Percentiles rank a stretch among this genome's conserved stretches.
Conservation (phyloP, 176 grass and related monocot genomes). For the Carex scoparia region DNA sequence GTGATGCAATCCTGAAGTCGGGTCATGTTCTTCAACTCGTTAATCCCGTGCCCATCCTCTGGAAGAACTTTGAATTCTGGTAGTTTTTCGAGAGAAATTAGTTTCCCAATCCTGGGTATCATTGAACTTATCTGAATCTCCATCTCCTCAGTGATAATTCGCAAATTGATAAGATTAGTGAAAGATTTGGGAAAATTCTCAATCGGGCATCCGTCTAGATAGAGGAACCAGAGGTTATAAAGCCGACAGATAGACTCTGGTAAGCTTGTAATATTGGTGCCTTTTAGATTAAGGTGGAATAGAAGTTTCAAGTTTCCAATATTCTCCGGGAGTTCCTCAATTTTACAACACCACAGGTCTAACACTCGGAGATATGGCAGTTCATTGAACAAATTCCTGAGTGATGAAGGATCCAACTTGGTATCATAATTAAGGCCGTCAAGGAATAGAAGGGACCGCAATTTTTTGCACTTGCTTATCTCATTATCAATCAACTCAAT, state of each 20-base stretch:
- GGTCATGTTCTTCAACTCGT: conserved; percentile 19
- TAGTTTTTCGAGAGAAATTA: conserved; percentile 19
- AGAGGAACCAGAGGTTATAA: conserved; percentile 18
- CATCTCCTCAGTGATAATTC: neutral
- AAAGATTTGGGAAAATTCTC: neutral
- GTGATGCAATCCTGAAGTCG: neutral
- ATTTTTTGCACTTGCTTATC: neutral
- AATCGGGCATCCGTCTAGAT: conserved; percentile 21
- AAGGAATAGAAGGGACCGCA: conserved; percentile 18
- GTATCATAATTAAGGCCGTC: neutral
- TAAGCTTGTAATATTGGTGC: conserved; percentile 4
- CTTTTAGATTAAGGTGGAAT: neutral
- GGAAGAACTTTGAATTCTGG: conserved; percentile 19
- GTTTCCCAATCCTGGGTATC: conserved; percentile 8
- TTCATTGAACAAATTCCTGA: conserved; percentile 6
- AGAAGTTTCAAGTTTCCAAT: conserved; percentile 27
- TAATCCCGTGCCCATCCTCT: conserved; percentile 14
- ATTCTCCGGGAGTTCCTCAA: conserved; percentile 13
- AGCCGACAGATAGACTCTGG: conserved; percentile 21
- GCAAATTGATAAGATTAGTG: conserved; percentile 20
- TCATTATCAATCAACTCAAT: neutral
- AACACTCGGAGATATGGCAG: conserved; percentile 21
- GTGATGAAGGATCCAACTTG: neutral
- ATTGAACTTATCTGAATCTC: neutral
- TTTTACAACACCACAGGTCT: conserved; percentile 21